Percentiles rank a stretch among this genome's conserved stretches.
phyloP scores from a whole-genome alignment of 495 filamentous ascomycete species.

The Tricharina praecox region DNA sequence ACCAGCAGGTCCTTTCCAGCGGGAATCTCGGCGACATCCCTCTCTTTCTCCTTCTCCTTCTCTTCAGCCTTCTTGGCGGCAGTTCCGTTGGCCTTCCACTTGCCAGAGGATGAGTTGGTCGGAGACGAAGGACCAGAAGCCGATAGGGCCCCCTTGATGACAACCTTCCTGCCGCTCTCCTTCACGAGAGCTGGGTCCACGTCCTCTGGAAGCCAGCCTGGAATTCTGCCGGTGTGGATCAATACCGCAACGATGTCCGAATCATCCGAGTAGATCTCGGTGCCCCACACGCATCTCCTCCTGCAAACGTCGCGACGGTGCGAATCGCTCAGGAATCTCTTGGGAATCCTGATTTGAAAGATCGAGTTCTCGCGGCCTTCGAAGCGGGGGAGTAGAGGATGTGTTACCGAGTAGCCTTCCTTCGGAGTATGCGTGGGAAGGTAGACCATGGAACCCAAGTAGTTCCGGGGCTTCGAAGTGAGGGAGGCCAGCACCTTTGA shows the following conservation, averaged over 20 bases:
- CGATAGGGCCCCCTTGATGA: slow-evolving; percentile 12
- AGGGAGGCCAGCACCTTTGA: slow-evolving; percentile 40
- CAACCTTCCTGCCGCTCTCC: slow-evolving; percentile 25
- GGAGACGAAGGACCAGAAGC: slow-evolving; percentile 14
- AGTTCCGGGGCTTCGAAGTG: slow-evolving; percentile 27
- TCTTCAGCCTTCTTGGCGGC: slow-evolving; percentile 23
- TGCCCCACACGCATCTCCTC: slow-evolving; percentile 71
- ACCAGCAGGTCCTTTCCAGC: slow-evolving; percentile 56
- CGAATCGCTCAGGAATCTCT: slow-evolving; percentile 49
- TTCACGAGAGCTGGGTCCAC: slow-evolving; percentile 40
- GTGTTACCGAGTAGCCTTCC: slow-evolving; percentile 45
- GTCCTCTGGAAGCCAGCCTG: slow-evolving; percentile 68
- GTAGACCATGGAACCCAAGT: slow-evolving; percentile 34
- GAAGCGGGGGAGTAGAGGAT: slow-evolving; percentile 59
- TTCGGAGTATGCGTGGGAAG: slow-evolving; percentile 44
- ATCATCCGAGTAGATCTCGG: slow-evolving; percentile 88
- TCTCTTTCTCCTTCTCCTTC: slow-evolving; percentile 17
- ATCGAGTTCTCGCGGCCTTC: slow-evolving; percentile 79
- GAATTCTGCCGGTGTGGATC: slow-evolving; percentile 83
- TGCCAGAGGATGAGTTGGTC: slow-evolving; percentile 3
- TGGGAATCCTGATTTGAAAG: slow-evolving; percentile 68
- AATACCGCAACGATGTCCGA: slow-evolving; percentile 84
- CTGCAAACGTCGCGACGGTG: slow-evolving; percentile 67
- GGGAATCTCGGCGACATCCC: slow-evolving; percentile 23
- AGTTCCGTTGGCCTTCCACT: slow-evolving; percentile 13